A percentile compares a stretch with the other conserved stretches of the same genome.
Conservation (phyloP, 1,284 basidiomycete genomes). For the Laetiporus sulphureus region DNA sequence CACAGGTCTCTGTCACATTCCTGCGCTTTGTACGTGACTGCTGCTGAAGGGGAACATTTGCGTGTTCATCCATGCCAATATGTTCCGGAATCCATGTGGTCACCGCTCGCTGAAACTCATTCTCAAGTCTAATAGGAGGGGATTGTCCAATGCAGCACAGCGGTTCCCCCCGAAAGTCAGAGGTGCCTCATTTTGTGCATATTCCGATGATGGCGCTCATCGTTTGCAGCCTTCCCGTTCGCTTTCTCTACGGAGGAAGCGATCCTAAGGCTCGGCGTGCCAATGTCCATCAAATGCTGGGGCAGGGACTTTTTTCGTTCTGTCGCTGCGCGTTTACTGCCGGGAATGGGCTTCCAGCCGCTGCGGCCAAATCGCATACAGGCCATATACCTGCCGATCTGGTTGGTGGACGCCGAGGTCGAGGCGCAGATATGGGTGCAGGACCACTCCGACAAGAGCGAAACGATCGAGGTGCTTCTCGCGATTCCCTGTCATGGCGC, state of each 20-base stretch:
- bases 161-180: conserved; percentile 37
- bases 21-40: not conserved
- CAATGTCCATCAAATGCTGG: conserved; percentile 18
- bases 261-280: conserved; percentile 20
- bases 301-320: conserved; percentile 6
- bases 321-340: conserved; percentile 24
- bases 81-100: too few relatives aligned
- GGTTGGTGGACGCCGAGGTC: conserved; percentile 52
- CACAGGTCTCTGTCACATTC: not conserved
- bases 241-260: conserved; percentile 28
- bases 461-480: conserved; percentile 1
- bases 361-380: conserved; percentile 25
- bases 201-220: not conserved
- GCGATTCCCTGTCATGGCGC: not conserved
- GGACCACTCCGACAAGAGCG: conserved; percentile 1
- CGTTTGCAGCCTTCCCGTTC: conserved; percentile 34
- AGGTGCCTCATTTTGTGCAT: conserved; percentile 22
- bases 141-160: not conserved
- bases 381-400: conserved; percentile 54
- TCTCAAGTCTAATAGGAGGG: not conserved
- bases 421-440: conserved; percentile 25
- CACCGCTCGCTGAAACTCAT: too few relatives aligned
- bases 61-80: too few relatives aligned
- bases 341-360: conserved; percentile 18
- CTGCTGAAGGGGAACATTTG: too few relatives aligned